These are phyloP conservation scores for Rutstroemia sp. DNA, from an alignment of 2,329 filamentous ascomycete genomes.

Conservation along the genomic window DNA sequence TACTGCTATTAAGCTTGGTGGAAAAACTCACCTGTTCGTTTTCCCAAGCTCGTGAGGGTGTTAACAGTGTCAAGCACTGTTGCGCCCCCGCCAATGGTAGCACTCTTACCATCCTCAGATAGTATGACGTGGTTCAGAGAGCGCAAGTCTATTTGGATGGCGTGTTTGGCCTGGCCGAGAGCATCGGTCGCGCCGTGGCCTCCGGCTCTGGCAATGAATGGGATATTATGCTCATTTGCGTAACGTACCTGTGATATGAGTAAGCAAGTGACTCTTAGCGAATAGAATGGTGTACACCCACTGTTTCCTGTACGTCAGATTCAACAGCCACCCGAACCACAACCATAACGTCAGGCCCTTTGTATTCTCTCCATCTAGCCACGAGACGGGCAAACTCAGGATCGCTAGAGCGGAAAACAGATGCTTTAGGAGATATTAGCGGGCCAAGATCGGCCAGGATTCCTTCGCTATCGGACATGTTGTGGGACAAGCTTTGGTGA, in stretches of 20 bases:
- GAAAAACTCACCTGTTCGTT: not conserved
- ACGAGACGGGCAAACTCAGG: not conserved
- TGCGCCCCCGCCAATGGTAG: not conserved
- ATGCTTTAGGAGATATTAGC: not conserved
- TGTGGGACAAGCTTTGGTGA: not conserved
- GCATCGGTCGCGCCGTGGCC: conserved; percentile 37
- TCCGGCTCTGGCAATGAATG: conserved; percentile 40
- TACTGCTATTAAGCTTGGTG: not conserved
- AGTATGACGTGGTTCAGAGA: not conserved
- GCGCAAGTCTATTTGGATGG: not conserved
- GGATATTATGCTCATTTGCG: not conserved
- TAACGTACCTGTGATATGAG: not conserved
- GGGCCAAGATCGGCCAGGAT: not conserved
- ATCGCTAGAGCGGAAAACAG: not conserved
- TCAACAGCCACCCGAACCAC: not conserved
- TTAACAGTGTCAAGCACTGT: not conserved
- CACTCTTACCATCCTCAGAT: not conserved
- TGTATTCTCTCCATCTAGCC: not conserved
- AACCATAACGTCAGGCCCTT: not conserved
- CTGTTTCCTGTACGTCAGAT: not conserved
- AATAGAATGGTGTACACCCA: not conserved
- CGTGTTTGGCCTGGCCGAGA: conserved; percentile 4
- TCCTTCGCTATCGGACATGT: not conserved
- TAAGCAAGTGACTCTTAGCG: not conserved
- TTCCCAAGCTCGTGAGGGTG: not conserved